Evolutionary conservation across 164 flowering plant genomes (phyloP).

Genomic region (Tetracentron sinense): DNA sequence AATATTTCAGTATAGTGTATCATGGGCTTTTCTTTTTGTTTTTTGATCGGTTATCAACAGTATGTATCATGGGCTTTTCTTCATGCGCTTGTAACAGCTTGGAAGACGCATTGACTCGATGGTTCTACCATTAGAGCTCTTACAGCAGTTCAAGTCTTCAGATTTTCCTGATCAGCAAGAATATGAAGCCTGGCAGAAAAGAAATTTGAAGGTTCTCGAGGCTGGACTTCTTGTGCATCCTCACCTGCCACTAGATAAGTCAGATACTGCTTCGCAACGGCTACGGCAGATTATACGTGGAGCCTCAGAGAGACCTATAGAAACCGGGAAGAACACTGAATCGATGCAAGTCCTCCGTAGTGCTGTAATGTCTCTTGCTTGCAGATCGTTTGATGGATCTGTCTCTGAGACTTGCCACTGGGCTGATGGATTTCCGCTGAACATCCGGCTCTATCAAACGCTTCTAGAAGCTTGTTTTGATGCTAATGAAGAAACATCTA

Average conservation of each 20-base stretch:
- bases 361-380: conserved; percentile 65
- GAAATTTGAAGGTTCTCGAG: conserved; percentile 72
- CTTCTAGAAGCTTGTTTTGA: conserved; percentile 87
- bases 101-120: conserved; percentile 72
- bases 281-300: conserved; percentile 57
- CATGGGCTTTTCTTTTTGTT: neutral
- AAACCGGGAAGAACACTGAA: conserved; percentile 63
- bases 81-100: conserved; percentile 41
- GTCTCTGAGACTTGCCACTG: conserved; percentile 64
- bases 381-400: conserved; percentile 61
- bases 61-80: neutral
- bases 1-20: too few relatives aligned
- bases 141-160: conserved; percentile 69
- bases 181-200: conserved; percentile 71
- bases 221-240: conserved; percentile 83
- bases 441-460: conserved; percentile 62
- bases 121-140: conserved; percentile 78
- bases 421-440: conserved; percentile 91
- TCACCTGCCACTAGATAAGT: conserved; percentile 42
- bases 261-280: conserved; percentile 35
- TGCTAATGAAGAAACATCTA: conserved; percentile 50
- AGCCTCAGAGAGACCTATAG: conserved; percentile 56
- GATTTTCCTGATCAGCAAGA: conserved; percentile 70
- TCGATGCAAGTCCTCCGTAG: conserved; percentile 56
- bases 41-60: too few relatives aligned